Evolutionary conservation across 495 filamentous ascomycete genomes (phyloP).

Genomic region (Aspergillus cavernicola): DNA sequence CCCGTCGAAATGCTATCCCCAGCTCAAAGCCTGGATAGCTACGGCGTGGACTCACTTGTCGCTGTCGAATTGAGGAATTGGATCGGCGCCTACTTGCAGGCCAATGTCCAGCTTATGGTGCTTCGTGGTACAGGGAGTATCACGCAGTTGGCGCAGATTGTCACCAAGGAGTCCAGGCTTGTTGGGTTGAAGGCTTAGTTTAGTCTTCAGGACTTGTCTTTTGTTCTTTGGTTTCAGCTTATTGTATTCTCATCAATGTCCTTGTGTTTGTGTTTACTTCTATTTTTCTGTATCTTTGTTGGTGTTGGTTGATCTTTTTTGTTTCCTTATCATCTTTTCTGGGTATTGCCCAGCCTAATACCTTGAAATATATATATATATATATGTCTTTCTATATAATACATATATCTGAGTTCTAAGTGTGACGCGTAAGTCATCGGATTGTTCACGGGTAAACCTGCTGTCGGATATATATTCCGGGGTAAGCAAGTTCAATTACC

Average conservation of each 20-base stretch:
- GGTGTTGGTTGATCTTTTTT: too few species aligned
- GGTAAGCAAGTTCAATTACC: too few species aligned
- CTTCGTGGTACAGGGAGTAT: conserved; percentile 8
- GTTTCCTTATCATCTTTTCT: too few species aligned
- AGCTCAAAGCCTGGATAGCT: conserved; percentile 12
- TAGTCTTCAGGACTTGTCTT: not conserved
- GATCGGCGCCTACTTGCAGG: conserved; percentile 20
- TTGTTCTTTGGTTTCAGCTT: not conserved
- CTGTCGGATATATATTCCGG: too few species aligned
- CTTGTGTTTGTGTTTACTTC: too few species aligned
- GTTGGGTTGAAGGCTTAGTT: not conserved
- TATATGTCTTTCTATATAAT: too few species aligned
- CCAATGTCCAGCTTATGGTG: conserved; percentile 14
- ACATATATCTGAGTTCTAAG: too few species aligned
- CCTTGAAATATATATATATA: too few species aligned
- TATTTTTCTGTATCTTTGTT: too few species aligned
- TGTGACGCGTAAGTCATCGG: too few species aligned
- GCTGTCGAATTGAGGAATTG: conserved; percentile 32
- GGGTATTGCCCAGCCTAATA: too few species aligned
- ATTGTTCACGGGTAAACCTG: too few species aligned
- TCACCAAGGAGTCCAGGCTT: conserved; percentile 11
- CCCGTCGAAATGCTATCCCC: conserved; percentile 8
- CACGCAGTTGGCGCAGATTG: conserved; percentile 5
- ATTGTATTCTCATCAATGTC: not conserved
- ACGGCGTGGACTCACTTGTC: conserved; percentile 34